Evolutionary conservation across 2,329 filamentous ascomycete genomes (phyloP).

Genomic region (Xylaria hypoxylon): DNA sequence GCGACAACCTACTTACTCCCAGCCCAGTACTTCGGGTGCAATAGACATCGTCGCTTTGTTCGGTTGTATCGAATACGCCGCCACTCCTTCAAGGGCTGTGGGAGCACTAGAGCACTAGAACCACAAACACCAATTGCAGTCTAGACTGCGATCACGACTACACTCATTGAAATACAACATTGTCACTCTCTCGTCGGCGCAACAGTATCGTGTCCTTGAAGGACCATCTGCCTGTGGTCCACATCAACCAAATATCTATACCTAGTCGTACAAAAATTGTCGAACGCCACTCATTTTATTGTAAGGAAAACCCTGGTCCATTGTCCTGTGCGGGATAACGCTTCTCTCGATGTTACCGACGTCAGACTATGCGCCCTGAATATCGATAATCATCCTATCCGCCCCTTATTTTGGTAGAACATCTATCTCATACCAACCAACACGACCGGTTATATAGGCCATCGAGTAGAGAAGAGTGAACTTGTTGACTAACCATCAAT

Average conservation of each 20-base stretch:
- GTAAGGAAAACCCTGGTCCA: not conserved
- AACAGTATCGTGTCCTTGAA: slow-evolving; percentile 35
- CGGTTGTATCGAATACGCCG: slow-evolving; percentile 29
- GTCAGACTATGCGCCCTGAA: slow-evolving; percentile 8
- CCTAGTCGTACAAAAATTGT: slow-evolving; percentile 13
- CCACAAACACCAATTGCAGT: slow-evolving; percentile 11
- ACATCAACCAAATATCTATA: not conserved
- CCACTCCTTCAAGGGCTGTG: slow-evolving; percentile 29
- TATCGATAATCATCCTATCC: slow-evolving; percentile 6
- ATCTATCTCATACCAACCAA: not conserved
- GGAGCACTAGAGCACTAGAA: slow-evolving; percentile 15
- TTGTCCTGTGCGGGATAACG: not conserved
- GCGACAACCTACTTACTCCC: not conserved
- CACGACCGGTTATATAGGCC: not conserved
- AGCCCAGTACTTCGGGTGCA: not conserved
- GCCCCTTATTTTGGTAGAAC: not conserved
- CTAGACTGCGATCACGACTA: slow-evolving; percentile 3
- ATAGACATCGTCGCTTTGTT: slow-evolving; percentile 34
- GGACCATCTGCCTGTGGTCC: slow-evolving; percentile 14
- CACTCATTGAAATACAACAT: slow-evolving; percentile 22
- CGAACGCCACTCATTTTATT: slow-evolving; percentile 25
- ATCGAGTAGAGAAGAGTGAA: not conserved
- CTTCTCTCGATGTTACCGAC: not conserved
- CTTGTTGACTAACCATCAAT: not conserved
- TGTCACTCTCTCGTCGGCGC: slow-evolving; percentile 18